Percentiles rank a stretch among this genome's conserved stretches.
Evolutionary conservation across 2,329 filamentous ascomycete species (phyloP).

Genomic region (Talaromyces funiculosus): DNA sequence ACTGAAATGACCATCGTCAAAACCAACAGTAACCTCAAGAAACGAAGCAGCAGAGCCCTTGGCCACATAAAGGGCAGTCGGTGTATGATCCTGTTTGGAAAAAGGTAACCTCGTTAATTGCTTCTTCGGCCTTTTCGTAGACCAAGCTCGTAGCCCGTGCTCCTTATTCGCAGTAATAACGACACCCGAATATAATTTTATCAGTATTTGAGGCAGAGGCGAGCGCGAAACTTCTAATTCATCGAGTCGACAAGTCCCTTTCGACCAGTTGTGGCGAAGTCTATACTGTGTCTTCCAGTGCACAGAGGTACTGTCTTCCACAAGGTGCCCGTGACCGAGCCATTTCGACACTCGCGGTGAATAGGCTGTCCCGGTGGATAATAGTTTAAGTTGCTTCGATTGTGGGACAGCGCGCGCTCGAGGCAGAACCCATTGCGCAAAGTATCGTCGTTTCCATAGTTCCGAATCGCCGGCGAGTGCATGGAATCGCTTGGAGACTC

Average conservation of each 20-base stretch:
- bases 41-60: constrained; percentile 29
- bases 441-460: constrained; percentile 87
- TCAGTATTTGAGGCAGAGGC: constrained; percentile 58
- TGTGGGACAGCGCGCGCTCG: constrained; percentile 71
- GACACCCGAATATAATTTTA: constrained; percentile 70
- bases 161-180: constrained; percentile 68
- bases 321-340: constrained; percentile 55
- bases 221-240: constrained; percentile 62
- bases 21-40: constrained; percentile 63
- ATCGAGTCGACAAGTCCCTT: constrained; percentile 71
- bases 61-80: constrained; percentile 44
- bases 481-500: constrained; percentile 64
- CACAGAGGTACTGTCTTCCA: constrained; percentile 47
- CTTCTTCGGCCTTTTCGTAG: constrained; percentile 55
- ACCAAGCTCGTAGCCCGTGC: constrained; percentile 73
- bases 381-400: constrained; percentile 43
- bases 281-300: constrained; percentile 90
- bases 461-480: constrained; percentile 73
- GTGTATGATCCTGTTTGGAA: constrained; percentile 55
- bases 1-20: constrained; percentile 64
- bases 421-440: constrained; percentile 77
- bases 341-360: constrained; percentile 55
- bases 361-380: constrained; percentile 39
- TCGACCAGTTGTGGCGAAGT: constrained; percentile 84
- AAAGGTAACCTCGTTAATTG: constrained; percentile 50